Evolutionary conservation across 2,329 filamentous ascomycete genomes (phyloP), one percentile per base, ranked within the genome.

Genomic region (Orbilia blumenaviensis): DNA sequence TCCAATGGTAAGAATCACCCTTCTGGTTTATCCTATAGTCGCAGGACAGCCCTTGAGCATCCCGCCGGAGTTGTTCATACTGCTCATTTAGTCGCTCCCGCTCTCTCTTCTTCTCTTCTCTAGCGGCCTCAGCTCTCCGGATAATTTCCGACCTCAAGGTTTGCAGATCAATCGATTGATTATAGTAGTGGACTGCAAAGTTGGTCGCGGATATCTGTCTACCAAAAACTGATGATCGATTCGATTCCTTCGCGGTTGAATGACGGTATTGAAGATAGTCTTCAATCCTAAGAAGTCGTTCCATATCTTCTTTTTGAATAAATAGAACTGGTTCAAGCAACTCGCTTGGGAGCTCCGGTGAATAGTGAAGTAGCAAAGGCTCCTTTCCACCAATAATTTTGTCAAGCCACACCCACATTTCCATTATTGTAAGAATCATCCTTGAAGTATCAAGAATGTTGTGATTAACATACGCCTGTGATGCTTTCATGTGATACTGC

Each of bases 361-460:
- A 79, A 74, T 88, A 90, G 0, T 87, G 79, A 0, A 3, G 4
- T 0, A 90, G 78, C 2, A 88, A 72, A 0, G 84, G 81, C 18
- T 84, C 81, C 0, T 81, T 60, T 0, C 63, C 7, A 1, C 83
- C 81, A 0, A 85, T 84, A 0, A 82, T 82, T 58, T 82, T 85
- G 74, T 91, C 88, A 25, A 86, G 84, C 0, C 86, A 86, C 5
- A 87, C 79, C 89, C 88, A 91, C 0, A 90, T 80, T 66, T 90
- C 87, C 0, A 89, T 74, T 0, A 87, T 78, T 0, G 85, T 87
- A 0, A 91, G 83, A 1, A 88, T 62, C 86, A 89, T 89, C 3
- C 84, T 77, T 0, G 89, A 90, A 0, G 82, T 79, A 0, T 81
- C 81, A 69, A 86, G 84, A 0, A 88, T 85, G 1, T 84, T 83